Evolutionary conservation across 495 filamentous ascomycete species (phyloP), one percentile per base, ranked within the genome.

Genomic region (Ascobolus immersus): DNA sequence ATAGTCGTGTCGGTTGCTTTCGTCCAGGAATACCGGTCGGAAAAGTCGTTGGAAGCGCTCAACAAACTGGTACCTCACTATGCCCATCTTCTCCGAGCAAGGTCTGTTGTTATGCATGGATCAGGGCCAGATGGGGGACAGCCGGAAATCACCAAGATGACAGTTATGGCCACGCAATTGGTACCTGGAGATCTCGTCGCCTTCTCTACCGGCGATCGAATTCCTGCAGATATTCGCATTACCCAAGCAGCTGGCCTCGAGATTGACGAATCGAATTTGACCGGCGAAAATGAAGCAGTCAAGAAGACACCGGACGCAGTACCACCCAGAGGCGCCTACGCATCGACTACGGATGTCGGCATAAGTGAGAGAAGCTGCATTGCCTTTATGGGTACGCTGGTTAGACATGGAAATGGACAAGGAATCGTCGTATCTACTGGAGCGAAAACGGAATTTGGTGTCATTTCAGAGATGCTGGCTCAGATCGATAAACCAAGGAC

Each of bases 1-100:
- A 94, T 99, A 47, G 86, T 99, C 12, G 81, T 94, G 23, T 76
- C 76, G 1, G 86, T 94, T 33, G 86, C 80, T 8, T 99, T 99
- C 46, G 66, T 94, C 36, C 86, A 99, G 49, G 86, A 99, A 53
- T 94, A 93, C 50, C 67, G 89, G 37, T 93, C 84, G 25, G 89
- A 99, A 50, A 90, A 94, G 54, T 92, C 82, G 2, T 66, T 99
- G 47, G 86, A 94, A 52, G 86, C 86, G 31, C 59, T 99, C 35
- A 92, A 73, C 48, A 77, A 82, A 39, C 57, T 99, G 20, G 82
- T 94, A 0, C 89, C 86, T 17, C 81, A 94, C 49, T 77, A 78
- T 53, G 86, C 86, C 4, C 80, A 99, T 50, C 56, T 92, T 7
- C 77, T 94, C 22, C 71, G 86, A 33, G 64, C 50, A 28, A 57